phyloP scores from a whole-genome alignment of 371 early-diverging fungal genomes.

The Mycotypha africana region DNA sequence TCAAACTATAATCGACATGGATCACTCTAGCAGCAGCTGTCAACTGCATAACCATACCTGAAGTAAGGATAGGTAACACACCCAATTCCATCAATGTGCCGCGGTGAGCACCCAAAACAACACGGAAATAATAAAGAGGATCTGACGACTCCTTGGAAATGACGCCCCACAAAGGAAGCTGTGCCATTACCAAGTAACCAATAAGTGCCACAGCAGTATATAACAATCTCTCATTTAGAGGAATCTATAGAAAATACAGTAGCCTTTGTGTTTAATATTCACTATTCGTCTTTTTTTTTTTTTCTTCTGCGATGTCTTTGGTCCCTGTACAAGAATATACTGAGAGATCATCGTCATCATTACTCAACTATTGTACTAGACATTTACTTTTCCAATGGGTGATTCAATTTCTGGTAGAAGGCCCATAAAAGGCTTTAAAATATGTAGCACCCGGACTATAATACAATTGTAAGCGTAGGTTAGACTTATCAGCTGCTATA shows the following conservation, averaged over 20 bases:
- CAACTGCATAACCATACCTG: constrained; percentile 99
- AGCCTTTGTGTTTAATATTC: too few relatives aligned
- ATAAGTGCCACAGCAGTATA: constrained; percentile 99
- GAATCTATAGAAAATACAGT: constrained; percentile 55
- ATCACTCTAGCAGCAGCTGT: constrained; percentile 96
- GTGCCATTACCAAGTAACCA: constrained; percentile 98
- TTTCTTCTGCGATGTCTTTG: constrained; percentile 7
- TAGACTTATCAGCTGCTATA: too few relatives aligned
- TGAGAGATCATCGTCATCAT: constrained; percentile 5
- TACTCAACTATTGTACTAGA: too few relatives aligned
- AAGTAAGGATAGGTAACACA: constrained; percentile 98
- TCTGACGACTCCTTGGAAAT: constrained; percentile 97
- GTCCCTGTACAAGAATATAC: too few relatives aligned
- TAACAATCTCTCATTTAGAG: constrained; percentile 97
- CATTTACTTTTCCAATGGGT: constrained; percentile 95
- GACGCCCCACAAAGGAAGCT: constrained; percentile 99
- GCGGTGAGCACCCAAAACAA: constrained; percentile 98
- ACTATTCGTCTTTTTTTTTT: not conserved
- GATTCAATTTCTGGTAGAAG: constrained; percentile 96
- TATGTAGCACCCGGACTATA: constrained; percentile 90
- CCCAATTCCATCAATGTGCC: constrained; percentile 99
- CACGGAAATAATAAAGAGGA: constrained; percentile 99
- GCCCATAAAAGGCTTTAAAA: constrained; percentile 98
- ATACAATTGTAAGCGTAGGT: not conserved
- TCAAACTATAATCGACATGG: constrained; percentile 96